Conservation (phyloP, 192 early-diverging fungal genomes). For the Mortierella antarctica region DNA sequence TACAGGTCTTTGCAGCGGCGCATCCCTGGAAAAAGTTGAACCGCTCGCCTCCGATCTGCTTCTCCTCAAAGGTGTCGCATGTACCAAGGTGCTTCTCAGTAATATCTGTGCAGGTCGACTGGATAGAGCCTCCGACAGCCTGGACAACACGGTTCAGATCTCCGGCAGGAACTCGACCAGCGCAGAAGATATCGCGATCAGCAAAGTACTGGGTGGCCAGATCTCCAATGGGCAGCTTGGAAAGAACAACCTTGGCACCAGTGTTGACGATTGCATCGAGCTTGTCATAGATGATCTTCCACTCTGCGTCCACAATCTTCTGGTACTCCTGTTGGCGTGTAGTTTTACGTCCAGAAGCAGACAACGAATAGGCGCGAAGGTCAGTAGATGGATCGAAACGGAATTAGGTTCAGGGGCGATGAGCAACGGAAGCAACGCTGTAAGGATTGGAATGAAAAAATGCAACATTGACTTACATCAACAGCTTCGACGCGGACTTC, state of each 20-base stretch:
- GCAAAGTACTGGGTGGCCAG: conserved; percentile 99
- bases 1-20: conserved; percentile 94
- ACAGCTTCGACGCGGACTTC: conserved; percentile 98
- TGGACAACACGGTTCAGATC: conserved; percentile 94
- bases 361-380: too few relatives aligned
- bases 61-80: conserved; percentile 94
- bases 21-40: conserved; percentile 98
- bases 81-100: conserved; percentile 83
- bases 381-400: too few relatives aligned
- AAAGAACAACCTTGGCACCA: conserved; percentile 97
- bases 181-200: conserved; percentile 99
- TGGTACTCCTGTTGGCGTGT: conserved; percentile 85
- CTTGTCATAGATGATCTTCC: conserved; percentile 99
- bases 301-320: conserved; percentile 99
- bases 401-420: too few relatives aligned
- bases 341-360: background rate
- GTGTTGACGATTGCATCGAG: conserved; percentile 94
- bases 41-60: conserved; percentile 95
- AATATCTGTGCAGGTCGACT: conserved; percentile 93
- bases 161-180: conserved; percentile 93
- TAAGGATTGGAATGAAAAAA: conserved; percentile 11
- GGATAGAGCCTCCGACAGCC: conserved; percentile 93
- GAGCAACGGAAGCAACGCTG: background rate
- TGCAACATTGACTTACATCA: conserved; percentile 30
- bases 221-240: conserved; percentile 98